Base-by-base conservation (phyloP, 192 early-diverging fungal genomes). In the Coemansia sp. region DNA sequence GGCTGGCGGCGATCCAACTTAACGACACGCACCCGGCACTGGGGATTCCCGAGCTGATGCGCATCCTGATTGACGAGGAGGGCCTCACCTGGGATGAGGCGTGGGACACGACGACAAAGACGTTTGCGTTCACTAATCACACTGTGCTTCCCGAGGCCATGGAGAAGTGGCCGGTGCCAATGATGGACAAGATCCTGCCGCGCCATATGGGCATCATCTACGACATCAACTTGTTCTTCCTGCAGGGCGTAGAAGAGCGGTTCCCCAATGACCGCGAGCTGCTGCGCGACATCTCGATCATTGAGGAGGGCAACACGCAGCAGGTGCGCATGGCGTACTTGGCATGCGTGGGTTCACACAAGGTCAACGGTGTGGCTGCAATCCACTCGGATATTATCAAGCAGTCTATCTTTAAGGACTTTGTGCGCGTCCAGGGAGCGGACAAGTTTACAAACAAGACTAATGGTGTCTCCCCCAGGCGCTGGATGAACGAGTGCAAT, bases 181-280 rank as follows among this genome's bases (percentile, higher is more conserved):
- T 97, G 84, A 74, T 98, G 62, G 83, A 88, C 69, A 89, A 97
- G 68, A 85, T 98, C 19, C 84, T 98, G 60, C 97, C 97, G 32
- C 88, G 97, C 64, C 94, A 96, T 80, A 90, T 98, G 93, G 92
- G 93, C 76, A 94, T 98, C 76, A 98, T 98, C 77, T 98, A 96
- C 73, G 95, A 98, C 76, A 92, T 98, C 86, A 98, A 98, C 79
- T 81, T 98, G 83, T 98, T 88, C 87, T 98, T 98, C 81, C 76
- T 98, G 62, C 97, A 98, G 84, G 81, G 82, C 52, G 95, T 98
- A 22, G 97, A 98, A 82, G 84, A 84, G 72, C 71, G 71, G 65
- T 94, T 83, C 83, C 93, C 93, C 10, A 86, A 85, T 65, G 94
- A 98, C 73, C 93, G 95, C 60, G 89, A 88, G 44, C 75, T 93